Evolutionary conservation across 192 early-diverging fungal genomes (phyloP).

Genomic region (Endogone sp.): DNA sequence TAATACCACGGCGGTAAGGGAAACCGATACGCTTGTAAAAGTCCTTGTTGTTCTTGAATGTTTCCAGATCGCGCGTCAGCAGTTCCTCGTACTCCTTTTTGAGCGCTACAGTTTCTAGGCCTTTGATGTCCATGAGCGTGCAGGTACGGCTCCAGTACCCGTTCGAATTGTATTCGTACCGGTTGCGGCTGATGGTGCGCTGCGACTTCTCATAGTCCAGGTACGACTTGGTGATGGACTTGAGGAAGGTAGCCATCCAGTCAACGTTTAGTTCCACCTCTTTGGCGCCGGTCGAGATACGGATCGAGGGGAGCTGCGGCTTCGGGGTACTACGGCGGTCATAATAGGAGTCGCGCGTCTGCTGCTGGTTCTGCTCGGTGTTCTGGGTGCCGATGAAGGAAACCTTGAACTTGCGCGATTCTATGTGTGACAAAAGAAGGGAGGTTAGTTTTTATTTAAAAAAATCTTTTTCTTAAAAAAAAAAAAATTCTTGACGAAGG

Average conservation of each 20-base stretch:
- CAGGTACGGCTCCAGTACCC: constrained; percentile 22
- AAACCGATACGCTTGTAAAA: constrained; percentile 61
- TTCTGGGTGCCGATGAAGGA: neutral
- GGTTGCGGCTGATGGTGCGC: constrained; percentile 3
- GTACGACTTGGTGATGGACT: constrained; percentile 15
- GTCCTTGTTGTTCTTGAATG: constrained; percentile 45
- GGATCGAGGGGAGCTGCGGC: constrained; percentile 1
- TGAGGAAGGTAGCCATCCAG: constrained; percentile 8
- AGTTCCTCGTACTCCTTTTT: constrained; percentile 42
- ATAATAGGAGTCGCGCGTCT: neutral
- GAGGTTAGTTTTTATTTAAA: constrained; percentile 2
- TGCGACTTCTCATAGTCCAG: constrained; percentile 14
- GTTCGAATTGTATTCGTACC: constrained; percentile 20
- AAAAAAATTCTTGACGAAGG: no score
- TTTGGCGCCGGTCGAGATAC: constrained; percentile 1
- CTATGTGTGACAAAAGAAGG: no score
- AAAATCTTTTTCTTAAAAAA: constrained; percentile 4
- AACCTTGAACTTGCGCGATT: neutral
- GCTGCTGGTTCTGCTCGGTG: neutral
- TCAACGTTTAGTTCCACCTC: constrained; percentile 6
- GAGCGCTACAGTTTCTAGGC: constrained; percentile 52
- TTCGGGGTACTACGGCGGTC: neutral
- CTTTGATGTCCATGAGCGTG: constrained; percentile 26
- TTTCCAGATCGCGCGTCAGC: constrained; percentile 41
- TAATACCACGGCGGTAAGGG: constrained; percentile 53